Percentiles rank a stretch among this genome's conserved stretches.
phyloP scores from a whole-genome alignment of 2,329 filamentous ascomycete genomes.

The Mariannaea sp. region DNA sequence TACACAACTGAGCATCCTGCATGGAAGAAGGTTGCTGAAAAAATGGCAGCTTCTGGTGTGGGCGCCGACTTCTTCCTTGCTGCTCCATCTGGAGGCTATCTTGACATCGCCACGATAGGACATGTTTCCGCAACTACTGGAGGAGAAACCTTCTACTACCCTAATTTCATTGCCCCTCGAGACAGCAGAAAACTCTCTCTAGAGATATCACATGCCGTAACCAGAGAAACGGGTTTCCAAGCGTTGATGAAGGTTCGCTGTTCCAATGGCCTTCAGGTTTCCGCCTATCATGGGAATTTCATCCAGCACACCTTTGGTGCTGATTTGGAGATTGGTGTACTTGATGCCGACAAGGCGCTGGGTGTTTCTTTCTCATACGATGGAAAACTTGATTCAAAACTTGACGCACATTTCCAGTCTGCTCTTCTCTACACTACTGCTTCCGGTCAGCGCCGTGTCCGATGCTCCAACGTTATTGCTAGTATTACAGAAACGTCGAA shows the following conservation, averaged over 20 bases:
- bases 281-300: slow-evolving; percentile 95
- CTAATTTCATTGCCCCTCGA: slow-evolving; percentile 88
- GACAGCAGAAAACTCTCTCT: slow-evolving; percentile 82
- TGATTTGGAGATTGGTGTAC: slow-evolving; percentile 89
- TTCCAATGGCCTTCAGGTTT: slow-evolving; percentile 92
- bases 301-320: slow-evolving; percentile 93
- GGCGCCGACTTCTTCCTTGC: slow-evolving; percentile 95
- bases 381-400: slow-evolving; percentile 93
- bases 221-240: slow-evolving; percentile 91
- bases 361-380: slow-evolving; percentile 93
- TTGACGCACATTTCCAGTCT: slow-evolving; percentile 97
- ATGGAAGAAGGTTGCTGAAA: slow-evolving; percentile 84
- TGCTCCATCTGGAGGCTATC: slow-evolving; percentile 85
- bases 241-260: slow-evolving; percentile 98
- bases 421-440: slow-evolving; percentile 94
- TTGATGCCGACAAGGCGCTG: slow-evolving; percentile 93
- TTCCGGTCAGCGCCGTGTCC: slow-evolving; percentile 83
- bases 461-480: slow-evolving; percentile 92
- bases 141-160: slow-evolving; percentile 95
- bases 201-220: slow-evolving; percentile 85
- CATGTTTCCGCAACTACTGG: slow-evolving; percentile 88
- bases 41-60: slow-evolving; percentile 84
- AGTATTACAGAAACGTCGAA: slow-evolving; percentile 75
- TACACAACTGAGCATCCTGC: slow-evolving; percentile 87
- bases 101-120: slow-evolving; percentile 91